Evolutionary conservation across 2,329 filamentous ascomycete species (phyloP).

Genomic region (Bipolaris cookei): DNA sequence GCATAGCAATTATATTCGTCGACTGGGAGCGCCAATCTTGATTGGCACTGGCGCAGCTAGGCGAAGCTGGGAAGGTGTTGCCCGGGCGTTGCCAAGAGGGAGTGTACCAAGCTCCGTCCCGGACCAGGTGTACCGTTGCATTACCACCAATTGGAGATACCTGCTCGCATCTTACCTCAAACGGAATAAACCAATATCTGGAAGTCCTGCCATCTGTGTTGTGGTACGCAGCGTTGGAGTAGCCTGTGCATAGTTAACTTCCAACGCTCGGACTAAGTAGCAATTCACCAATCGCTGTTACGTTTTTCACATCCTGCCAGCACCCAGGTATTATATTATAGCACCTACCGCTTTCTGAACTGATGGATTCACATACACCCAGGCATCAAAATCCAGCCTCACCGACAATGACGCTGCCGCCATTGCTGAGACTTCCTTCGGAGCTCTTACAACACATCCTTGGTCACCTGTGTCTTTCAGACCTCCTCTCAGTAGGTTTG

Average conservation of each 20-base stretch:
- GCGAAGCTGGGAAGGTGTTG: conserved; percentile 41
- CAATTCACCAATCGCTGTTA: background rate
- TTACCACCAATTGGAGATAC: conserved; percentile 10
- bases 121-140: conserved; percentile 6
- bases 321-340: rapidly evolving
- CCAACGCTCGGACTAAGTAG: background rate
- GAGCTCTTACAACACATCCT: conserved; percentile 80
- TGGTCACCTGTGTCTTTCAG: conserved; percentile 66
- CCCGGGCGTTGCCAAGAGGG: conserved; percentile 26
- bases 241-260: background rate
- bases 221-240: background rate
- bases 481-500: conserved; percentile 65
- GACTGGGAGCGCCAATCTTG: conserved; percentile 17
- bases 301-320: background rate
- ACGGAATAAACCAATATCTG: background rate
- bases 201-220: background rate
- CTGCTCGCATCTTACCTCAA: background rate
- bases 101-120: conserved; percentile 8
- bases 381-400: background rate
- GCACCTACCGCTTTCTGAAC: background rate
- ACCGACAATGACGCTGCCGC: conserved; percentile 20
- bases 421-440: conserved; percentile 66
- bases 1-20: conserved; percentile 25
- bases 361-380: background rate
- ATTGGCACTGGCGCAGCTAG: conserved; percentile 22